Evolutionary conservation across 2,329 filamentous ascomycete species (phyloP), one percentile per base, ranked within the genome.

Genomic region (Xylaria sp.): DNA sequence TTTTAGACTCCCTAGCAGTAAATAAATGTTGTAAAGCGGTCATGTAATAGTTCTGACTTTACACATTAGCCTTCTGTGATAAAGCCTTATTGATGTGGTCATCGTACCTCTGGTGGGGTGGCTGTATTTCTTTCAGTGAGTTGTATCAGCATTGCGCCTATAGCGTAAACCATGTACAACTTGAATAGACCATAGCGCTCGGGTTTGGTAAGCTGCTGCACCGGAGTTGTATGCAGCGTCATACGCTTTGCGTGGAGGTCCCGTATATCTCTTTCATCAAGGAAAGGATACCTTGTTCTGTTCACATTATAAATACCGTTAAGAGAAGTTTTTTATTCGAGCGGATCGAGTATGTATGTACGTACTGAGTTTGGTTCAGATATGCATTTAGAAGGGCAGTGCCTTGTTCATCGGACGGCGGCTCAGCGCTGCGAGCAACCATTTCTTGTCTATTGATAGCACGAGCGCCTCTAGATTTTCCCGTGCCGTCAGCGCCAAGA

Each of bases 141-240:
- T 32, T 82, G 81, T 30, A 86, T 78, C 69, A 84, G 78, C 15
- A 83, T 84, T 15, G 84, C 81, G 0, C 83, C 83, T 68, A 86
- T 86, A 4, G 83, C 83, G 74, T 85, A 86, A 0, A 84, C 81
- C 76, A 86, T 79, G 68, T 85, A 85, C 18, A 86, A 73, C 70
- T 84, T 85, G 73, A 86, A 86, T 12, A 84, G 78, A 0, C 81
- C 81, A 71, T 83, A 85, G 52, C 82, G 74, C 63, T 79, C 73
- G 10, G 68, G 39, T 62, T 69, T 70, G 10, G 73, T 73, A 36
- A 78, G 78, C 63, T 83, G 78, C 12, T 79, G 74, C 43, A 80
- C 77, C 10, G 74, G 78, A 12, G 78, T 79, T 4, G 78, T 76
- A 13, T 81, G 72, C 34, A 81, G 74, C 65, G 76, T 45, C 58